Conservation (phyloP, 2,329 filamentous ascomycete genomes). For the Aphanoascus verrucosus region DNA sequence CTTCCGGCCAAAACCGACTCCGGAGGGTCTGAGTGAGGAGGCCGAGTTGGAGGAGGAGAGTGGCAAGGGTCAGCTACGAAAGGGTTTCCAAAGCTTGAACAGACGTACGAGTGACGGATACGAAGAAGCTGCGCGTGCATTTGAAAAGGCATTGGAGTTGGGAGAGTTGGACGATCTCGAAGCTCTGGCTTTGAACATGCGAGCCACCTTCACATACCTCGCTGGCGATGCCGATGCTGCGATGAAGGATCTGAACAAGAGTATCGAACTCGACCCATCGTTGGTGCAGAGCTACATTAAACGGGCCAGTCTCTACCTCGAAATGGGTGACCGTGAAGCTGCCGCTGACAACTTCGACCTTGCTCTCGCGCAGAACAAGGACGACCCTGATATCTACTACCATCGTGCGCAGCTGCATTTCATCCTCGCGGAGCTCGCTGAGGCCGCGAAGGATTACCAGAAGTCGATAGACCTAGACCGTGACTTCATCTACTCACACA, state of each 20-base stretch:
- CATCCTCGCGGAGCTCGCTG: slow-evolving; percentile 85
- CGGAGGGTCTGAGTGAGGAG: slow-evolving; percentile 69
- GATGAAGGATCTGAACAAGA: slow-evolving; percentile 77
- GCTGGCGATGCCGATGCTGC: slow-evolving; percentile 78
- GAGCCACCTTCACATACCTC: slow-evolving; percentile 89
- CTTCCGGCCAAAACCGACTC: slow-evolving; percentile 75
- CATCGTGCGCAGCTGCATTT: slow-evolving; percentile 97
- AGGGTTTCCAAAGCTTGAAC: slow-evolving; percentile 68
- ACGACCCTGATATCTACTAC: slow-evolving; percentile 97
- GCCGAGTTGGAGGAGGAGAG: slow-evolving; percentile 66
- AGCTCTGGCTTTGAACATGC: slow-evolving; percentile 89
- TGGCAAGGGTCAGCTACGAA: slow-evolving; percentile 74
- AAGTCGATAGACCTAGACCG: slow-evolving; percentile 96
- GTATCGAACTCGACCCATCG: slow-evolving; percentile 74
- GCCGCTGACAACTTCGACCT: slow-evolving; percentile 79
- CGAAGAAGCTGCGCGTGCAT: slow-evolving; percentile 72
- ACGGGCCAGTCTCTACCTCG: slow-evolving; percentile 93
- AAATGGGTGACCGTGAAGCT: slow-evolving; percentile 80
- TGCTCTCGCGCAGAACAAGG: slow-evolving; percentile 71
- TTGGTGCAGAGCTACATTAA: slow-evolving; percentile 98
- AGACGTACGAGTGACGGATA: slow-evolving; percentile 87
- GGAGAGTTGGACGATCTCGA: slow-evolving; percentile 71
- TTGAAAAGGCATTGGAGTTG: slow-evolving; percentile 77
- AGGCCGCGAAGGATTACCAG: slow-evolving; percentile 96
- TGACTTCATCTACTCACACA: slow-evolving; percentile 98